Evolutionary conservation across 805 yeast genomes (phyloP).

Genomic region (Metschnikowia peoriensis): DNA sequence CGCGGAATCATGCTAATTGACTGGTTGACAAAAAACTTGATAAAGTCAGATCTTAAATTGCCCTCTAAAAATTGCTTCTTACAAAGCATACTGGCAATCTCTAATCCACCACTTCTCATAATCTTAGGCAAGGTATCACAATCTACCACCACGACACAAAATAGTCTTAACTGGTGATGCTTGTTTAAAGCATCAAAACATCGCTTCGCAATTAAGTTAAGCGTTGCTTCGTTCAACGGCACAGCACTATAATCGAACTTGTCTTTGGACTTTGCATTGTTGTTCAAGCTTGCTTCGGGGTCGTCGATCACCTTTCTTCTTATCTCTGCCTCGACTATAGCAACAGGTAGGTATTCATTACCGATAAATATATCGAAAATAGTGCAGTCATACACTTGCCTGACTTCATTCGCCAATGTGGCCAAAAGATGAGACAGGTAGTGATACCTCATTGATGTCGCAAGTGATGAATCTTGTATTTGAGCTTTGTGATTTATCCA

Average conservation of each 20-base stretch:
- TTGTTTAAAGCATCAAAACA: constrained; percentile 43
- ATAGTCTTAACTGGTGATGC: constrained; percentile 70
- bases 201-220: constrained; percentile 43
- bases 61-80: constrained; percentile 78
- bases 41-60: constrained; percentile 70
- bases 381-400: constrained; percentile 83
- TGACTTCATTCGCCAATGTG: constrained; percentile 76
- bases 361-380: constrained; percentile 83
- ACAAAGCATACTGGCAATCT: constrained; percentile 87
- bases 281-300: constrained; percentile 19
- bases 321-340: constrained; percentile 72
- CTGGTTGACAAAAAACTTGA: constrained; percentile 69
- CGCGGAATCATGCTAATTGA: constrained; percentile 65
- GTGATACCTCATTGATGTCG: constrained; percentile 56
- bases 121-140: constrained; percentile 83
- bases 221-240: constrained; percentile 42
- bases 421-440: constrained; percentile 86
- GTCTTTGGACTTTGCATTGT: constrained; percentile 15
- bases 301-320: constrained; percentile 37
- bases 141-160: constrained; percentile 78
- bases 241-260: constrained; percentile 33
- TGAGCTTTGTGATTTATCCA: constrained; percentile 56
- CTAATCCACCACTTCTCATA: constrained; percentile 79
- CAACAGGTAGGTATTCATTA: constrained; percentile 79
- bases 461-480: constrained; percentile 32